phyloP scores from a whole-genome alignment of 2,329 filamentous ascomycete genomes.

The Dactylellina haptotyla region DNA sequence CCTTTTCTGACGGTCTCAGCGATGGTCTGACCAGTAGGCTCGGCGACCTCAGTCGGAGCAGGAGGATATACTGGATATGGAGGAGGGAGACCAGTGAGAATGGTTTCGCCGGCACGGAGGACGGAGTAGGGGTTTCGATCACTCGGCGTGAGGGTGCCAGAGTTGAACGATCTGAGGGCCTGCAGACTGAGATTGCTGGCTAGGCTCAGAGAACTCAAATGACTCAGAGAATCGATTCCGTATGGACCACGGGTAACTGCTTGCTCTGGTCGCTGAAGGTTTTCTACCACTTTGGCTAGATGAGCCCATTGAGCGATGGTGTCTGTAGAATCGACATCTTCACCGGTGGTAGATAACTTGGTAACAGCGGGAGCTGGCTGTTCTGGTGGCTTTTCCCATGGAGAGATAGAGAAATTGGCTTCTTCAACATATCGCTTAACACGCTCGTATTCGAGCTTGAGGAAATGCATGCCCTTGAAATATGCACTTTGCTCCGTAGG shows the following conservation, averaged over 20 bases:
- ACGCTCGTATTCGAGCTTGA: conserved; percentile 36
- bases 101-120: conserved; percentile 10
- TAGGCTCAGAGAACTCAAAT: conserved; percentile 26
- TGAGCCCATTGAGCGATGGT: not conserved
- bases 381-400: conserved; percentile 19
- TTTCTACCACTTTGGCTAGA: not conserved
- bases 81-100: conserved; percentile 21
- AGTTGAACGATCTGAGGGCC: conserved; percentile 22
- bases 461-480: conserved; percentile 10
- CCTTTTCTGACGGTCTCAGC: conserved; percentile 25
- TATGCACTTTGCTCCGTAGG: conserved; percentile 5
- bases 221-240: conserved; percentile 15
- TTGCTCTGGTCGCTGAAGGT: not conserved
- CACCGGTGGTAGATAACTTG: not conserved
- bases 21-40: conserved; percentile 1
- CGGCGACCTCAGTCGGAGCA: conserved; percentile 7
- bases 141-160: conserved; percentile 20
- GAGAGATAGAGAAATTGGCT: conserved; percentile 1
- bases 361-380: conserved; percentile 6
- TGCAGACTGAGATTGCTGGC: conserved; percentile 26
- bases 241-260: conserved; percentile 7
- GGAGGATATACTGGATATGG: not conserved
- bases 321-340: conserved; percentile 2
- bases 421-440: conserved; percentile 31
- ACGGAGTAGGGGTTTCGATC: conserved; percentile 12